phyloP scores from a whole-genome alignment of 352 stramenopile genomes.

The Globisporangium solare region DNA sequence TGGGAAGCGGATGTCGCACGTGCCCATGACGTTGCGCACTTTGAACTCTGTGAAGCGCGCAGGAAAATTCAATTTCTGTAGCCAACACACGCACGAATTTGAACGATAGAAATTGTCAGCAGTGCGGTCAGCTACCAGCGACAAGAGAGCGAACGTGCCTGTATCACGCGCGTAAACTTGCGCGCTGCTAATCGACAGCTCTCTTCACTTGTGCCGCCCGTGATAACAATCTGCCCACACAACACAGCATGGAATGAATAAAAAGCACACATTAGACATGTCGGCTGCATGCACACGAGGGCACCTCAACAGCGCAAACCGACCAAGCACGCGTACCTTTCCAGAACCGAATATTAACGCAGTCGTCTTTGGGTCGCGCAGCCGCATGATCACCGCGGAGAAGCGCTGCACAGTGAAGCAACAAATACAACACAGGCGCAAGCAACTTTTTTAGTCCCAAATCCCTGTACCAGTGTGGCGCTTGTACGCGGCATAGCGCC shows the following conservation, averaged over 20 bases:
- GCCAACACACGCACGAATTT: background rate
- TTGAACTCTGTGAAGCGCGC: conserved; percentile 88
- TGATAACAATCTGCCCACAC: conserved; percentile 72
- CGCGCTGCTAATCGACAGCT: conserved; percentile 76
- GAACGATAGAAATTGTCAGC: background rate
- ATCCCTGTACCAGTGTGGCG: too few relatives aligned
- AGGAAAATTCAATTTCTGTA: conserved; percentile 86
- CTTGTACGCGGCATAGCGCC: background rate
- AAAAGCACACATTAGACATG: too few relatives aligned
- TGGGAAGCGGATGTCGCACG: conserved; percentile 96
- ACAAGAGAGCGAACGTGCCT: conserved; percentile 26
- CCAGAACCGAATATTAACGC: conserved; percentile 97
- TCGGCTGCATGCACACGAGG: too few relatives aligned
- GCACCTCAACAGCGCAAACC: background rate
- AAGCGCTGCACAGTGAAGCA: conserved; percentile 69
- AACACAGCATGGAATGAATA: too few relatives aligned
- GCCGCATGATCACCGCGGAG: conserved; percentile 93
- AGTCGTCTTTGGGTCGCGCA: conserved; percentile 96
- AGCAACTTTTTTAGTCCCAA: background rate
- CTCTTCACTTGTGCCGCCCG: conserved; percentile 76
- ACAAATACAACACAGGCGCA: background rate
- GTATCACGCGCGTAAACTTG: conserved; percentile 85
- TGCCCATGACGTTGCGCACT: conserved; percentile 98
- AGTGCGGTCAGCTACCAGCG: background rate
- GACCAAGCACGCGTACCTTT: conserved; percentile 48